These are phyloP conservation scores for Myochromella boudieri DNA, from an alignment of 768 basidiomycete genomes.

Conservation along the genomic window DNA sequence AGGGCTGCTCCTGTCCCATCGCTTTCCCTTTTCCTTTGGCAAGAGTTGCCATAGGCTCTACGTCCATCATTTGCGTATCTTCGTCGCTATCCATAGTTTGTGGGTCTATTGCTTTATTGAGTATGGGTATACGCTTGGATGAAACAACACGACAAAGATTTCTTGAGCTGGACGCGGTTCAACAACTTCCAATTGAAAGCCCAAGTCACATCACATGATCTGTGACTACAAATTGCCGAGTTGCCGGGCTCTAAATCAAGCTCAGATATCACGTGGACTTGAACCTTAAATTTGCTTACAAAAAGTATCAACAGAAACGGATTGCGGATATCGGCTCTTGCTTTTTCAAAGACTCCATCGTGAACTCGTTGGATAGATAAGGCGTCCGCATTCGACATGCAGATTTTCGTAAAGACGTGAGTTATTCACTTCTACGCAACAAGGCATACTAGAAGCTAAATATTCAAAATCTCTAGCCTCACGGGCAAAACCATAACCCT, in stretches of 20 bases:
- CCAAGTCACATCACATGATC: not conserved
- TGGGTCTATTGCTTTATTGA: not conserved
- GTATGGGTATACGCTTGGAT: no score
- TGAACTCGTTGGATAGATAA: conserved; percentile 87
- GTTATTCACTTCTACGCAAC: conserved; percentile 24
- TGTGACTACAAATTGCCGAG: no score
- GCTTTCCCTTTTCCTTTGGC: conserved; percentile 76
- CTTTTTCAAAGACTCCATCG: conserved; percentile 95
- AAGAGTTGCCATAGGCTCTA: conserved; percentile 33
- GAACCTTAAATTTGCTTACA: conserved; percentile 16
- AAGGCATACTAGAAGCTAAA: not conserved
- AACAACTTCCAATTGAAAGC: not conserved
- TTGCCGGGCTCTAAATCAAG: no score
- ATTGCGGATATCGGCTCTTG: conserved; percentile 44
- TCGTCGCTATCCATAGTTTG: conserved; percentile 57
- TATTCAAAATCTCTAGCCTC: conserved; percentile 52
- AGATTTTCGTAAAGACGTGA: conserved; percentile 98
- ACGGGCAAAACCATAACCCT: conserved; percentile 99
- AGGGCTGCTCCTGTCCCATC: conserved; percentile 35
- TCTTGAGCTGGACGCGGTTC: no score
- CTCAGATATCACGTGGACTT: conserved; percentile 7
- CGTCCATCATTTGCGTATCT: conserved; percentile 52
- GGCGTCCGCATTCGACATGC: conserved; percentile 75
- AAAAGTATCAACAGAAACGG: conserved; percentile 17
- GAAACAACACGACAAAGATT: no score